Percentiles rank a stretch among this genome's conserved stretches.
These are phyloP conservation scores for Punica granatum DNA, from an alignment of 345 rosid species.

Conservation along the genomic window DNA sequence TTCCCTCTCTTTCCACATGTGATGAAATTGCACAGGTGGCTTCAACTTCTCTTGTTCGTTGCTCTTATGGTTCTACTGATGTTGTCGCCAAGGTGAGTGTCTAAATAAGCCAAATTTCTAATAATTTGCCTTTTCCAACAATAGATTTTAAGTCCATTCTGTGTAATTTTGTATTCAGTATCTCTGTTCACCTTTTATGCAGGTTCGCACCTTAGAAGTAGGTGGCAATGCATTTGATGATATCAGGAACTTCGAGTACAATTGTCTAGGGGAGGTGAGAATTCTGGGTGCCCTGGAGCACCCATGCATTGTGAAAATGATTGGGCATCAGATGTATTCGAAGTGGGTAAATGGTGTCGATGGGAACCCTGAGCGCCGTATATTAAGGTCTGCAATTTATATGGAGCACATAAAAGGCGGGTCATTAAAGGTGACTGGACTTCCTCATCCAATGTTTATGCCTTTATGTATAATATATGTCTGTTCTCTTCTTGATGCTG, in stretches of 20 bases:
- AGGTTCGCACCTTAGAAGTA: slow-evolving; percentile 68
- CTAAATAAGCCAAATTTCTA: not conserved
- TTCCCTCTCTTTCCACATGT: slow-evolving; percentile 46
- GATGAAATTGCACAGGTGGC: slow-evolving; percentile 53
- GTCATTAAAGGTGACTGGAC: slow-evolving; percentile 56
- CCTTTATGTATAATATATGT: not conserved
- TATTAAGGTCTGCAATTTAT: slow-evolving; percentile 62
- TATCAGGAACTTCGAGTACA: slow-evolving; percentile 67
- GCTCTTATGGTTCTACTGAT: slow-evolving; percentile 59
- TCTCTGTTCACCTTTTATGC: slow-evolving; percentile 15
- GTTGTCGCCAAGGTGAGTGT: slow-evolving; percentile 70
- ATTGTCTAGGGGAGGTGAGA: slow-evolving; percentile 85
- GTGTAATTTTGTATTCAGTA: not conserved
- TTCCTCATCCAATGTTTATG: not conserved
- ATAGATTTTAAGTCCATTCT: not conserved
- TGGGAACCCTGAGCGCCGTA: slow-evolving; percentile 42
- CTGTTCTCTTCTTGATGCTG: not conserved
- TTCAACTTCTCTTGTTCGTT: slow-evolving; percentile 51
- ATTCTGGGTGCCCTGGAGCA: slow-evolving; percentile 68
- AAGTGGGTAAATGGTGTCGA: slow-evolving; percentile 55
- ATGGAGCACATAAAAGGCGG: slow-evolving; percentile 86
- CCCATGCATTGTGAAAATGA: slow-evolving; percentile 79
- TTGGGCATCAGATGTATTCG: slow-evolving; percentile 79
- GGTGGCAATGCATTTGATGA: slow-evolving; percentile 46
- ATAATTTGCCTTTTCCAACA: not conserved